Evolutionary conservation across 2,329 filamentous ascomycete species (phyloP).

Genomic region (Colletotrichum tropicicola): DNA sequence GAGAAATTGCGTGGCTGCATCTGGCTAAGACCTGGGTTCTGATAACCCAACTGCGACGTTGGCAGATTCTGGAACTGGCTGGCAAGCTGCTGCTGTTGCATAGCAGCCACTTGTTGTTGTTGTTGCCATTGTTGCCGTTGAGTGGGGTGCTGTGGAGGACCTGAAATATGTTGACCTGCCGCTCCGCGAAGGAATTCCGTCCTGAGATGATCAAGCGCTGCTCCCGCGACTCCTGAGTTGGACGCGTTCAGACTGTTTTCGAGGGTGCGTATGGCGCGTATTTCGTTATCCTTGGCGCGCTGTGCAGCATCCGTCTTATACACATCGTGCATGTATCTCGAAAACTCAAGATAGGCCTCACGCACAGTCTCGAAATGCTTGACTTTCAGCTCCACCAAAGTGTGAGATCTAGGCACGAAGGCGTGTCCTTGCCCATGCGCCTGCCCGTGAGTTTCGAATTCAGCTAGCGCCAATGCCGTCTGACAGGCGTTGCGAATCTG

Average conservation of each 20-base stretch:
- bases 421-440: no score
- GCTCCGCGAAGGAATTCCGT: neutral
- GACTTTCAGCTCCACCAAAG: neutral
- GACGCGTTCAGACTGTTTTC: neutral
- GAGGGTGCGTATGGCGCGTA: neutral
- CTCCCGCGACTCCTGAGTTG: neutral
- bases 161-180: neutral
- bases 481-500: conserved; percentile 54
- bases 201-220: no score
- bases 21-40: no score
- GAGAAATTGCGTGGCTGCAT: no score
- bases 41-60: no score
- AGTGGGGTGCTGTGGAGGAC: neutral
- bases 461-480: conserved; percentile 51
- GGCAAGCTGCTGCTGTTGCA: neutral
- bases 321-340: neutral
- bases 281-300: neutral
- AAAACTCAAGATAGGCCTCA: neutral
- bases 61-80: no score
- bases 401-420: neutral
- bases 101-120: neutral
- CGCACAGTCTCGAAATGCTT: neutral
- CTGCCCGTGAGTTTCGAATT: neutral
- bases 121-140: neutral
- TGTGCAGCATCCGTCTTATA: neutral